Base-by-base conservation (phyloP, 306 rosid species). In the Macrotyloma uniflorum region DNA sequence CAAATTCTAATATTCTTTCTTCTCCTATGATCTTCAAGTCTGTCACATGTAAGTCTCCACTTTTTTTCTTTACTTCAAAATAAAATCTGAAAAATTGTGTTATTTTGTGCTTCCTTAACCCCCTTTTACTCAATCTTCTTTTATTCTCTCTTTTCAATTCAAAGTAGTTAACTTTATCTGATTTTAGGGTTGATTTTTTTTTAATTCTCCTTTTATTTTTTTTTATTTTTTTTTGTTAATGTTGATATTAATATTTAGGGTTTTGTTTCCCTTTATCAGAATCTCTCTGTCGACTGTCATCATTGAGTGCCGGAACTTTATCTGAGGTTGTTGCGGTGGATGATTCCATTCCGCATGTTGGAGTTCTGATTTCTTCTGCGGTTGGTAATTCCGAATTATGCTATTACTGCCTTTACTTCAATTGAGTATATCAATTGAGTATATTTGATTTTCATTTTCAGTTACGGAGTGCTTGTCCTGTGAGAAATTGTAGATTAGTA, bases 101-200 rank as follows among this genome's bases (percentile, higher is more conserved):
- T 15, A 1, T 42, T 69, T 33, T 10, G 6, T 19, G 45, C 13
- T 42, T 80, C 3, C 20, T 66, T 22, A 30, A 55, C 11, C 79
- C n/a, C 74, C 23, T 55, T 54, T 30, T 23, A 26, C 58, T 46
- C 5, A 32, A 26, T 72, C 35, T 14, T 18, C 15, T 51, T 40
- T 71, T 30, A 38, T 54, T 64, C 16, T 55, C 59, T 12, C 35
- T 72, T 77, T 66, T 42, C 63, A 64, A 71, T 72, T 57, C 20
- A 2, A 82, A 67, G 8, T 75, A 3, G 47, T 50, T 0, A 20
- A 53, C 79, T 71, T 49, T 4, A 33, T 12, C 78, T 71, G 30
- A 43, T 83, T 76, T 23, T 78, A 66, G 67, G 72, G 83, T 67
- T 72, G 9, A n/a, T n/a, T n/a, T n/a, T n/a, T n/a, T n/a, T n/a